Evolutionary conservation across 1,284 basidiomycete species (phyloP), one percentile per base, ranked within the genome.

Genomic region (Sanghuangporus baumii): DNA sequence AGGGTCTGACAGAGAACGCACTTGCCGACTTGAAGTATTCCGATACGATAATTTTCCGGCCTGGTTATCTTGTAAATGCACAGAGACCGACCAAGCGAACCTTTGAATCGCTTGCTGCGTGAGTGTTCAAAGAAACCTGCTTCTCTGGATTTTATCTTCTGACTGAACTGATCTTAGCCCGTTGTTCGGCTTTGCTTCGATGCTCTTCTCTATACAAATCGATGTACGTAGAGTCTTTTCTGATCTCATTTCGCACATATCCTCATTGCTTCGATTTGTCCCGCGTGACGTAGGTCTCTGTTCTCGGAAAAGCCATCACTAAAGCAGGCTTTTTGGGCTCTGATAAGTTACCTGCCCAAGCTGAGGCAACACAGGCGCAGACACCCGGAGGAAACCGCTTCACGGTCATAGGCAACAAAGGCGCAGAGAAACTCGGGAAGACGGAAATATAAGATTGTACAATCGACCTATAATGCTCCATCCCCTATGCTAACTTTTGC

Each of bases 1-100:
- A 78, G 68, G 77, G 77, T 16, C 54, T 74, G 38, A 79, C 78
- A 4, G 78, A 79, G 66, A 69, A 75, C 58, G 74, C 68, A 0
- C 68, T 79, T 34, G 74, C 76, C 2, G 62, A 61, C 5, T 59
- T 77, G 2, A 72, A 71, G 14, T 79, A 76, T 64, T 36, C 63
- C 6, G 71, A 75, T 12, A 72, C 72, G 3, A 70, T 76, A 60
- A 68, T 78, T 48, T 72, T 76, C 67, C 68, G 74, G 4, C 78
- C 78, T 0, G 77, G 74, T 1, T 68, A 71, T 46, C 67, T 79
- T 57, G 16, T 66, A 8, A 65, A 65, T 43, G 64, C 64, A 72
- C 0, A 60, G 71, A 20, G 56, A 61, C 23, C 51, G 14, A 14
- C 38, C 31, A 18, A 18, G 12, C n/a, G 71, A 73, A 36, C 68